Base-by-base conservation (phyloP, 2,329 filamentous ascomycete genomes). In the Mycosphaerella sp. region DNA sequence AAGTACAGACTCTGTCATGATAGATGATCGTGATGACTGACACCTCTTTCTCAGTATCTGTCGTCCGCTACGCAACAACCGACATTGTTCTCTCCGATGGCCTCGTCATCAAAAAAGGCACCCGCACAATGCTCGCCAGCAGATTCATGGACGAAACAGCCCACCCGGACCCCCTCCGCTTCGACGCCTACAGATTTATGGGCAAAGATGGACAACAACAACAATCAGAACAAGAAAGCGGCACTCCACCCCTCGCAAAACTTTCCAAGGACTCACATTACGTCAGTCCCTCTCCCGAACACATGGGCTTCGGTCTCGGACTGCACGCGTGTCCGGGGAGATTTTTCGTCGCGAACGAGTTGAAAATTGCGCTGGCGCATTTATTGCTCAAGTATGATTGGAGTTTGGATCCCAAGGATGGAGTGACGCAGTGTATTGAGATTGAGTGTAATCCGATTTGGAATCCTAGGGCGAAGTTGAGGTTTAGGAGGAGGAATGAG, bases 381-480 rank as follows among this genome's bases (percentile, higher is more conserved):
- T 50, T 68, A 14, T 51, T 67, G 36, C 50, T 66, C 16, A 61
- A 66, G 41, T 68, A 68, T 53, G 66, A 69, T 48, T 59, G 62
- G 41, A 53, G 60, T 34, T 49, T 65, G n/a, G 18, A 30, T 32
- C 39, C 47, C 1, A 40, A 43, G 17, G 4, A 35, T 6, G 47
- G 47, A 1, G 18, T 32, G 18, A 35, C 32, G 21, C 9, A 37
- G 4, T 10, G 14, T 8, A 9, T 44, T 21, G 32, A n/a, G 21
- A 8, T 50, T 9, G 47, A 50, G 35, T 21, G 47, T 8, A 30
- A 36, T n/a, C 28, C 28, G 8, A 28, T 37, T 9, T 34, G 28
- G 21, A 37, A 44, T 40, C 30, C 41, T 12, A 32, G 32, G 12
- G 32, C 14, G 17, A 44, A 28, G 18, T 28, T 50, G 34, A 43